Evolutionary conservation across 306 rosid genomes (phyloP).

Genomic region (Rosa lucieae): DNA sequence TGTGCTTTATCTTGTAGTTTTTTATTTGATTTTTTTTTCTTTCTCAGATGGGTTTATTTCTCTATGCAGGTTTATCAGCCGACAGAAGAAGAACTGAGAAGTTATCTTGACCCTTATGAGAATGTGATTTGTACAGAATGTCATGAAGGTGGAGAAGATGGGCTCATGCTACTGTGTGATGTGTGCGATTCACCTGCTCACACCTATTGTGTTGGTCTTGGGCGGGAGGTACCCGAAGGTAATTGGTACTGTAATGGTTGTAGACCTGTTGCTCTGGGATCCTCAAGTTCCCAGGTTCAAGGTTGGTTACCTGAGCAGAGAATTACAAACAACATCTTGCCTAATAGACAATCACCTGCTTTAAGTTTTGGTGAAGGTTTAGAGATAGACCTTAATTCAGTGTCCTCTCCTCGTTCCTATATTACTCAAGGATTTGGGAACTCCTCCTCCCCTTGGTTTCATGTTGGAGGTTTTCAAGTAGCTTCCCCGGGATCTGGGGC

Average conservation of each 20-base stretch:
- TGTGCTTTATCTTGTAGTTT: slow-evolving; percentile 20
- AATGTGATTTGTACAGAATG: slow-evolving; percentile 87
- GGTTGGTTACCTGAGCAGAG: slow-evolving; percentile 54
- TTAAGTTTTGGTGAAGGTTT: slow-evolving; percentile 49
- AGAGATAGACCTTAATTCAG: slow-evolving; percentile 60
- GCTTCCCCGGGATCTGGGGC: slow-evolving; percentile 65
- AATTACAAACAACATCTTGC: slow-evolving; percentile 42
- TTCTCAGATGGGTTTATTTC: slow-evolving; percentile 24
- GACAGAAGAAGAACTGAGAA: slow-evolving; percentile 95
- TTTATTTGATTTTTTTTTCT: neutral
- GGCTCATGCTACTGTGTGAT: slow-evolving; percentile 91
- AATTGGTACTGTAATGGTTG: slow-evolving; percentile 94
- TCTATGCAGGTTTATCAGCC: slow-evolving; percentile 88
- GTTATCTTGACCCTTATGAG: slow-evolving; percentile 94
- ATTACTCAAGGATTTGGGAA: slow-evolving; percentile 56
- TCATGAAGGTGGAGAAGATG: slow-evolving; percentile 88
- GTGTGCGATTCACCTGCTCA: slow-evolving; percentile 97
- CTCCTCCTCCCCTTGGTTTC: slow-evolving; percentile 62
- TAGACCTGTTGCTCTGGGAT: slow-evolving; percentile 70
- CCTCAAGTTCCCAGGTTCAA: slow-evolving; percentile 69
- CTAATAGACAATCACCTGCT: slow-evolving; percentile 49
- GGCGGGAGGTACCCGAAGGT: slow-evolving; percentile 86
- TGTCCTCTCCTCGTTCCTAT: slow-evolving; percentile 56
- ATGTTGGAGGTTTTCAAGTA: slow-evolving; percentile 51
- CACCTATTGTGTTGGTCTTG: slow-evolving; percentile 94